Percentiles rank a stretch among this genome's conserved stretches.
phyloP scores from a whole-genome alignment of 2,329 filamentous ascomycete species.

The Alternaria conjuncta region DNA sequence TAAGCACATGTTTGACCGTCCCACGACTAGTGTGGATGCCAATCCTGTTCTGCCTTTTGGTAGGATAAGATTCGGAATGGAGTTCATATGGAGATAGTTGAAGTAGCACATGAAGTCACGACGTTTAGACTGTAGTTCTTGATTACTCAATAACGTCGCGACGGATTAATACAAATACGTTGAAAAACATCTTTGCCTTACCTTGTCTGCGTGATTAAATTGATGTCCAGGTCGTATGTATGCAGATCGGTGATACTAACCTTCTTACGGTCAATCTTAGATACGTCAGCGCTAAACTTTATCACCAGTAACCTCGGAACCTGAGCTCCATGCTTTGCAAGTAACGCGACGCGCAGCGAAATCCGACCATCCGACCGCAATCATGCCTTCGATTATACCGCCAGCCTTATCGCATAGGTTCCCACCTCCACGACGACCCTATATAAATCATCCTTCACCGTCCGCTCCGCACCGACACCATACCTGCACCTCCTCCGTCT shows the following conservation, averaged over 20 bases:
- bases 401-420: neutral
- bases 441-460: neutral
- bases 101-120: neutral
- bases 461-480: neutral
- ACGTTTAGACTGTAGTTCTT: neutral
- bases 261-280: neutral
- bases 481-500: neutral
- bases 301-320: constrained; percentile 6
- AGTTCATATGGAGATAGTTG: neutral
- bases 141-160: neutral
- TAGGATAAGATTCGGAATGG: neutral
- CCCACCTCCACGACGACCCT: neutral
- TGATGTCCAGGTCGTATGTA: neutral
- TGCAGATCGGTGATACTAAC: neutral
- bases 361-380: neutral
- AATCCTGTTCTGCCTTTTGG: neutral
- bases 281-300: neutral
- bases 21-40: too few relatives aligned
- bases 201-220: neutral
- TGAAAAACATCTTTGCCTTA: neutral
- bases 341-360: neutral
- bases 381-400: neutral
- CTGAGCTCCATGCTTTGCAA: constrained; percentile 1
- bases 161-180: neutral
- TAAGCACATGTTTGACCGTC: too few relatives aligned